Evolutionary conservation across 192 early-diverging fungal species (phyloP), one percentile per base, ranked within the genome.

Genomic region (Backusella australiensis): DNA sequence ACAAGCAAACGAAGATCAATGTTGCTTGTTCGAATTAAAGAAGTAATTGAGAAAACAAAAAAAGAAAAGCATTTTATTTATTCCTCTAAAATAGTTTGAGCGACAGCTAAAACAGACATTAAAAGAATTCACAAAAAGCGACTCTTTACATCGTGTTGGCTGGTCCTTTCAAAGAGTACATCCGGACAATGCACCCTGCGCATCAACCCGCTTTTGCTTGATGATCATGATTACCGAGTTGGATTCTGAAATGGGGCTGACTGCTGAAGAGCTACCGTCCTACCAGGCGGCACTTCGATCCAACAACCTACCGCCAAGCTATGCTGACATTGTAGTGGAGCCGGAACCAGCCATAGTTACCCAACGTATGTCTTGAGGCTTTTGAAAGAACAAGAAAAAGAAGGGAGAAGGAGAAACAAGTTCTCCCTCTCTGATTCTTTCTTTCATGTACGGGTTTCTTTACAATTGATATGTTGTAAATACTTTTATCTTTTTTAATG

Each of bases 1-100:
- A 69, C 68, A 69, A 69, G 68, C 39, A 69, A 69, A 69, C 39
- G 68, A 69, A 41, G 68, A 38, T 69, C 68, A 23, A 69, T 38
- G 38, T 17, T 69, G 12, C 34, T 69, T 69, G 12, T 41, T 23
- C 35, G 21, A 21, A 69, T 69, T 23, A 69, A 69, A 69, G 68
- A 69, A 38, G 68, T 69, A 38, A 69, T 21, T 12, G 19, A 19
- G 34, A 34, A n/a, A 17, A 15, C 38, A 44, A 4, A 44, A 12
- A 17, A 0, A 17, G 3, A 17, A 12, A 17, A 11, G 14, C 15
- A 44, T 44, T 67, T 3, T 17, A 66, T 29, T 29, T 66, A 66
- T 26, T 29, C 4, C 32, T 32, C 32, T 32, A 32, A 32, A 32
- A 32, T 69, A 69, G 67, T 69, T 69, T 36, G 67, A 69, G n/a